These are phyloP conservation scores for Neofusicoccum parvum DNA, from an alignment of 2,329 filamentous ascomycete species.

Conservation along the genomic window DNA sequence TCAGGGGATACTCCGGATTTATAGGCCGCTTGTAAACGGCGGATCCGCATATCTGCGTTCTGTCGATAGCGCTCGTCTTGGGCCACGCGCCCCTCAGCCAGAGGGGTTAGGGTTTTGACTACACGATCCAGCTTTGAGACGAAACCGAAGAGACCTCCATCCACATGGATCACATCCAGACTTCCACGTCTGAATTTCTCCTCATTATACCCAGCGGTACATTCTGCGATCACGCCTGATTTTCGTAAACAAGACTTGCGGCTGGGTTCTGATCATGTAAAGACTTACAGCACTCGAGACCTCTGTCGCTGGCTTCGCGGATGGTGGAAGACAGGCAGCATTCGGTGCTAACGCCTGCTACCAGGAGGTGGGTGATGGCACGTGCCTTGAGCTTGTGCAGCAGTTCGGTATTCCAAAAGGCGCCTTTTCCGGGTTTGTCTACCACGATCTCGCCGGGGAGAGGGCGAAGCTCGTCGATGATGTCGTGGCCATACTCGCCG, in stretches of 20 bases:
- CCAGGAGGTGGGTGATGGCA: conserved; percentile 60
- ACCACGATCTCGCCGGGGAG: conserved; percentile 56
- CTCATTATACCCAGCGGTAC: conserved; percentile 53
- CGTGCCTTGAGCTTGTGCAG: conserved; percentile 56
- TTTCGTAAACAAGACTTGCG: not conserved
- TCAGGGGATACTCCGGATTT: conserved; percentile 47
- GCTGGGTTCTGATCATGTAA: too few relatives aligned
- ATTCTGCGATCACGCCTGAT: conserved; percentile 43
- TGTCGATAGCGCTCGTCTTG: conserved; percentile 24
- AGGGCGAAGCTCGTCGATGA: conserved; percentile 57
- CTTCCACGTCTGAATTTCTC: conserved; percentile 49
- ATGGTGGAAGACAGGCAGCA: conserved; percentile 60
- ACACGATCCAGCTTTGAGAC: conserved; percentile 49
- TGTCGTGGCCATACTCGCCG: conserved; percentile 58
- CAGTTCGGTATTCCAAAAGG: conserved; percentile 60
- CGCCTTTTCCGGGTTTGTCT: conserved; percentile 62
- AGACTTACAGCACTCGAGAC: conserved; percentile 58
- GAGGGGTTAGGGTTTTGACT: conserved; percentile 31
- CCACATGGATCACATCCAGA: conserved; percentile 54
- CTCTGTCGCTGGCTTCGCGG: conserved; percentile 61
- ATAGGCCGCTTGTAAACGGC: conserved; percentile 49
- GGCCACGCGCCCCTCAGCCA: conserved; percentile 13
- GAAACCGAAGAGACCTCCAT: conserved; percentile 57
- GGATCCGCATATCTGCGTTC: conserved; percentile 47
- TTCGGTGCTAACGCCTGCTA: conserved; percentile 62